Conservation (phyloP, 2,329 filamentous ascomycete species). For the Sarocladium strictum region DNA sequence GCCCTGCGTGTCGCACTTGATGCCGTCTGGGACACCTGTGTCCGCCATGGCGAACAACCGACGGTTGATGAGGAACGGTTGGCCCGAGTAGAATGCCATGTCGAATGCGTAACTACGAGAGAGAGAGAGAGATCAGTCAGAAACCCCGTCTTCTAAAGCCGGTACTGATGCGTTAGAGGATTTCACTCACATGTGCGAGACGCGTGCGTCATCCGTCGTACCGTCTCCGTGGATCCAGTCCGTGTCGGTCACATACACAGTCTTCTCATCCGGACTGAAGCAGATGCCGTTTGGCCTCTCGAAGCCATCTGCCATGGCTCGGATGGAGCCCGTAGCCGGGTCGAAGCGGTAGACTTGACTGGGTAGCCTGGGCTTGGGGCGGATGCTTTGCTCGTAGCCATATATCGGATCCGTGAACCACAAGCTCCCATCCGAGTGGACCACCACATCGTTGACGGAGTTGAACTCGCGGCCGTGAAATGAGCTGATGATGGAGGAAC, state of each 20-base stretch:
- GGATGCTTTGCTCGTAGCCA: constrained; percentile 40
- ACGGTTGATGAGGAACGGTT: constrained; percentile 39
- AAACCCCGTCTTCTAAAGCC: too few relatives aligned
- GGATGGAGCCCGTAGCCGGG: constrained; percentile 28
- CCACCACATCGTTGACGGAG: constrained; percentile 42
- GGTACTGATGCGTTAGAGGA: too few relatives aligned
- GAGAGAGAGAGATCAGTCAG: too few relatives aligned
- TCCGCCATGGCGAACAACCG: constrained; percentile 45
- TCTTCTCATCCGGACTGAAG: constrained; percentile 38
- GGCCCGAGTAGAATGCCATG: constrained; percentile 16
- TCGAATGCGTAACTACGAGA: constrained; percentile 32
- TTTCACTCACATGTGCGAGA: constrained; percentile 22
- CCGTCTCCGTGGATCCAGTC: constrained; percentile 15
- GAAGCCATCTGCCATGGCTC: constrained; percentile 42
- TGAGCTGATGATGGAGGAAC: constrained; percentile 25
- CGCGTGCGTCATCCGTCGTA: constrained; percentile 18
- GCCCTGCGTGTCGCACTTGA: constrained; percentile 39
- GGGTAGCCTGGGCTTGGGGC: constrained; percentile 35
- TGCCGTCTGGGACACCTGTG: constrained; percentile 39
- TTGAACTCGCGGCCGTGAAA: constrained; percentile 42
- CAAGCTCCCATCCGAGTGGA: constrained; percentile 34
- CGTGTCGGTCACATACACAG: constrained; percentile 40
- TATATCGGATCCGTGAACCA: constrained; percentile 48
- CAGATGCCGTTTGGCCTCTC: constrained; percentile 39
- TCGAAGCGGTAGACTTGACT: constrained; percentile 43